Base-by-base conservation (phyloP, 164 flowering plant species). In the Pachysandra terminalis region DNA sequence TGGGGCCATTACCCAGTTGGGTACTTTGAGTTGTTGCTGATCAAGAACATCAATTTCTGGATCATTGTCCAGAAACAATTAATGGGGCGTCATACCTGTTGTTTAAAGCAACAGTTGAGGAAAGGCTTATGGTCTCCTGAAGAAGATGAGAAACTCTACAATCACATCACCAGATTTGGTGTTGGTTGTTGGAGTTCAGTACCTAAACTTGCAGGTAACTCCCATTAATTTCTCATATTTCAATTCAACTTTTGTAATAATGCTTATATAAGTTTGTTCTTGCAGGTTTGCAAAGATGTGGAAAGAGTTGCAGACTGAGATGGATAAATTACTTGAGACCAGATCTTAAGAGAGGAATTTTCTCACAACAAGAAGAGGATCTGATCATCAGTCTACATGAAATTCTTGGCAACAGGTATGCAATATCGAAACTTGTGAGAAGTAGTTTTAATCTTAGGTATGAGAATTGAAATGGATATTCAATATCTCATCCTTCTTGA, bases 161-260 rank as follows among this genome's bases (percentile, higher is more conserved):
- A 83, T 67, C 70, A 92, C 82, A 87, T 92, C 22, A 82, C 88
- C 19, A 71, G 79, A 49, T 85, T 75, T 65, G 97, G 97, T 17
- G 85, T 90, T 66, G 97, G 97, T 7, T 88, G 96, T 79, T 92
- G 97, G 97, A 92, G 96, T 66, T 85, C 97, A 22, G 94, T 92
- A 17, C 97, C 97, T 27, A 88, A 86, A 69, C 86, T 84, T 21
- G 91, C 97, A 66, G 97, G 97, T 87, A 74, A 21, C 1, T 61
- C 53, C 5, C 26, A 24, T 54, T 28, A 17, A 19, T 25, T 14
- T 60, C 24, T n/a, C n/a, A n/a, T n/a, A n/a, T n/a, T n/a, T n/a
- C n/a, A n/a, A n/a, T n/a, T n/a, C n/a, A n/a, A n/a, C n/a, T n/a
- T n/a, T n/a, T n/a, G n/a, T n/a, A n/a, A n/a, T n/a, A n/a, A n/a